A percentile compares a stretch with the other conserved stretches of the same genome.
Evolutionary conservation across 2,329 filamentous ascomycete genomes (phyloP).

Genomic region (Aspergillus clavatus): DNA sequence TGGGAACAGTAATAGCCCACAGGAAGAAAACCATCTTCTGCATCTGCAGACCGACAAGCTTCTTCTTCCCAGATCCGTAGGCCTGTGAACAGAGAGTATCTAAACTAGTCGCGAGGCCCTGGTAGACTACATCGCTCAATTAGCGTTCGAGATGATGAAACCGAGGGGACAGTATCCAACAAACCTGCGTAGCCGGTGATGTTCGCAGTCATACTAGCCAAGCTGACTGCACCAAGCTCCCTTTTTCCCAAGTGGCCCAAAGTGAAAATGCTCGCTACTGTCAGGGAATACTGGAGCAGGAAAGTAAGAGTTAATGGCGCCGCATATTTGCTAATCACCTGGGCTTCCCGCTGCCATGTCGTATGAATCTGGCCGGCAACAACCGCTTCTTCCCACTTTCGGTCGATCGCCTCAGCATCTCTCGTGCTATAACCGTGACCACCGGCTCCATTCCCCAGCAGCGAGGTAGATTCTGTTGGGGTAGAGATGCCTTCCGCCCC

Average conservation of each 20-base stretch:
- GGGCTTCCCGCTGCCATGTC: slow-evolving; percentile 84
- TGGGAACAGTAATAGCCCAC: slow-evolving; percentile 65
- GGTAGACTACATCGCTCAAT: slow-evolving; percentile 52
- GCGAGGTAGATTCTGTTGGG: slow-evolving; percentile 45
- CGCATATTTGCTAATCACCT: slow-evolving; percentile 70
- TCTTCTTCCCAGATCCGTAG: slow-evolving; percentile 84
- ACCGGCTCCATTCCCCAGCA: slow-evolving; percentile 43
- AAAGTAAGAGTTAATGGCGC: slow-evolving; percentile 69
- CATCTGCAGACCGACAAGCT: slow-evolving; percentile 78
- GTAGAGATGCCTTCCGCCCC: slow-evolving; percentile 4
- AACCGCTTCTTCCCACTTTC: slow-evolving; percentile 83
- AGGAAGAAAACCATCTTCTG: slow-evolving; percentile 79
- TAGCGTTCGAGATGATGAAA: background rate
- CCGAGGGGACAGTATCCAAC: background rate
- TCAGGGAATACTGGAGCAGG: slow-evolving; percentile 75
- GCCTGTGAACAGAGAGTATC: slow-evolving; percentile 93
- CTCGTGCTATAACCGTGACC: slow-evolving; percentile 45
- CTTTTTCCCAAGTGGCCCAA: slow-evolving; percentile 70
- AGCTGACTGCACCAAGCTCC: slow-evolving; percentile 61
- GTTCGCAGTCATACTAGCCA: slow-evolving; percentile 73
- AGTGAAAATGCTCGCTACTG: slow-evolving; percentile 74
- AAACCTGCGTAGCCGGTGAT: slow-evolving; percentile 63
- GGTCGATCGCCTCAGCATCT: slow-evolving; percentile 56
- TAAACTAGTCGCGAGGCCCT: slow-evolving; percentile 81
- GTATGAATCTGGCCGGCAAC: slow-evolving; percentile 75